These are phyloP conservation scores for Corchorus olitorius DNA, from an alignment of 345 rosid genomes.

Conservation along the genomic window DNA sequence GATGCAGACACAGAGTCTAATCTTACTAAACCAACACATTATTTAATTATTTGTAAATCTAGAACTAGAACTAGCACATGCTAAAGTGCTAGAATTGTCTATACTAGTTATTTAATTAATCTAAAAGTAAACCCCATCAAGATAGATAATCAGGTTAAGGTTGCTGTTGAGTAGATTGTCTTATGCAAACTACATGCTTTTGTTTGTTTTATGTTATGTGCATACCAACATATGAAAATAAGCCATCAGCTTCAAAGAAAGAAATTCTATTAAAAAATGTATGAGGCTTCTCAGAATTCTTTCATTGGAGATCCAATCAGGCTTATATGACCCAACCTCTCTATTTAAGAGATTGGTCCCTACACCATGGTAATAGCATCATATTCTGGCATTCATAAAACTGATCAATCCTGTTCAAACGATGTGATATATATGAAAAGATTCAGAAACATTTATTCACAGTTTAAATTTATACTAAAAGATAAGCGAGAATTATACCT, in stretches of 20 bases:
- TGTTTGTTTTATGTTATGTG: not conserved
- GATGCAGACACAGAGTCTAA: not conserved
- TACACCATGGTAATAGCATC: not conserved
- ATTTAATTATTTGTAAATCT: too few relatives aligned
- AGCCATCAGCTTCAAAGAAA: not conserved
- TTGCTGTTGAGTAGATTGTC: not conserved
- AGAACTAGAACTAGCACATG: not conserved
- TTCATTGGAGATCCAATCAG: not conserved
- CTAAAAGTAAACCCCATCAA: not conserved
- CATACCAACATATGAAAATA: not conserved
- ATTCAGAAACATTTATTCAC: not conserved
- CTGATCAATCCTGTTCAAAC: not conserved
- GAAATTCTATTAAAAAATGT: not conserved
- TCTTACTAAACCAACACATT: not conserved
- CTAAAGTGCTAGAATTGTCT: not conserved
- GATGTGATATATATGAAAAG: not conserved
- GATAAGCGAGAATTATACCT: conserved; percentile 44
- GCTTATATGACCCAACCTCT: not conserved
- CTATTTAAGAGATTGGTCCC: not conserved
- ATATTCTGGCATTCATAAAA: not conserved
- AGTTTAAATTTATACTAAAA: conserved; percentile 2
- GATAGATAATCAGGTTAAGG: not conserved
- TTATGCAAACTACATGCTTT: not conserved
- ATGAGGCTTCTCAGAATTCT: not conserved
- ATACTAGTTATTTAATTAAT: not conserved